Evolutionary conservation across 148 eudicot species (phyloP), one percentile per base, ranked within the genome.

Genomic region (Vaccinium corymbosum): DNA sequence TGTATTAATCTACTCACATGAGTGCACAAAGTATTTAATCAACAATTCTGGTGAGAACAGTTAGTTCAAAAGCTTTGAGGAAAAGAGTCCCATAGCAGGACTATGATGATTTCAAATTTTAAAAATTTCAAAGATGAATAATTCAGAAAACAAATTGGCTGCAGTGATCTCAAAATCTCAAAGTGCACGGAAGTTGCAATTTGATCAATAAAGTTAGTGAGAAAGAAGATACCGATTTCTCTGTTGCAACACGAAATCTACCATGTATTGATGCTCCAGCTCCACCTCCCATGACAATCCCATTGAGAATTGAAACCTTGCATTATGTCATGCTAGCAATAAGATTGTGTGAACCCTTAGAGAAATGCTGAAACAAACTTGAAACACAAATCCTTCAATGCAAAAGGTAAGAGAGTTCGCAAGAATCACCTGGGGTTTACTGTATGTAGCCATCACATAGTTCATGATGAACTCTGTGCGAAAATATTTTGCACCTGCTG

Each of bases 241-340:
- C 97, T 38, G 99, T 96, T 49, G 92, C 98, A 74, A 96, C 91
- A 48, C 98, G 98, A 85, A 93, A 96, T 92, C 94, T 92, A 76
- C 99, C 99, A 86, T 94, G 98, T 64, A 96, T 84, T 81, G 99
- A 96, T 80, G 88, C 92, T 75, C 98, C 99, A 25, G 91, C 98
- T 84, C 98, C 99, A 81, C 99, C 99, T 84, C 99, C 99, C 98
- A 96, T 94, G 64, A 93, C 97, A 86, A 96, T 94, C 72, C 98
- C 99, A 86, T 93, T 86, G 79, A 96, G 97, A 85, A 96, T 91
- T 75, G 99, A 96, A 84, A 96, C 99, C 99, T 96, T 83, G 48
- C 83, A 78, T 71, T 64, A 81, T 76, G 66, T 17, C 22, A 32
- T 55, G 81, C 64, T 56, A 32, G 19, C 32, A 79, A 79, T 79